Percentiles rank a stretch among this genome's conserved stretches.
Evolutionary conservation across 768 basidiomycete species (phyloP).

Genomic region (Pisolithus albus): DNA sequence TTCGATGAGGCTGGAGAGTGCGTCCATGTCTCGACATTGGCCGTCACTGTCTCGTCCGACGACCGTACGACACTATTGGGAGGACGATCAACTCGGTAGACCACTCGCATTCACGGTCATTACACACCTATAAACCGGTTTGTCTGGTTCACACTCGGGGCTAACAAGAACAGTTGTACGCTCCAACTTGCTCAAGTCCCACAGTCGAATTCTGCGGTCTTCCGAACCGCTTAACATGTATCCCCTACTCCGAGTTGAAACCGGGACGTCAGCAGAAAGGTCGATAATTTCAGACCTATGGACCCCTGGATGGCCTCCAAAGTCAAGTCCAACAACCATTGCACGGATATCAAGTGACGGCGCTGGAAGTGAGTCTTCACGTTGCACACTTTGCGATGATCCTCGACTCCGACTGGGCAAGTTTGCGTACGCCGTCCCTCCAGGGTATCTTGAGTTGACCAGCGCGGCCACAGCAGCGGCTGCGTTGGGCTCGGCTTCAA

Average conservation of each 20-base stretch:
- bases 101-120: no score
- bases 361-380: constrained; percentile 32
- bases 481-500: constrained; percentile 54
- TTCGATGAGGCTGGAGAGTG: constrained; percentile 34
- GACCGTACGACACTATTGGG: constrained; percentile 25
- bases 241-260: constrained; percentile 45
- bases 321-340: constrained; percentile 66
- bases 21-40: constrained; percentile 62
- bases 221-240: constrained; percentile 88
- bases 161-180: constrained; percentile 78
- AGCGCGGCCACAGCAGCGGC: constrained; percentile 75
- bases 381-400: constrained; percentile 28
- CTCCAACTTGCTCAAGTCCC: constrained; percentile 74
- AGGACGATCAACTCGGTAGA: background rate
- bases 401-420: constrained; percentile 22
- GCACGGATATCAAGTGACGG: constrained; percentile 65
- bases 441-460: constrained; percentile 59
- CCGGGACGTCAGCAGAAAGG: constrained; percentile 32
- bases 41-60: constrained; percentile 39
- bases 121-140: constrained; percentile 67
- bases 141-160: constrained; percentile 65
- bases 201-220: constrained; percentile 79
- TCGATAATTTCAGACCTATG: constrained; percentile 48
- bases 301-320: constrained; percentile 58
- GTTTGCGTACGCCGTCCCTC: constrained; percentile 21